These are phyloP conservation scores for Mentha longifolia DNA, from an alignment of 257 asterid species.

Conservation along the genomic window DNA sequence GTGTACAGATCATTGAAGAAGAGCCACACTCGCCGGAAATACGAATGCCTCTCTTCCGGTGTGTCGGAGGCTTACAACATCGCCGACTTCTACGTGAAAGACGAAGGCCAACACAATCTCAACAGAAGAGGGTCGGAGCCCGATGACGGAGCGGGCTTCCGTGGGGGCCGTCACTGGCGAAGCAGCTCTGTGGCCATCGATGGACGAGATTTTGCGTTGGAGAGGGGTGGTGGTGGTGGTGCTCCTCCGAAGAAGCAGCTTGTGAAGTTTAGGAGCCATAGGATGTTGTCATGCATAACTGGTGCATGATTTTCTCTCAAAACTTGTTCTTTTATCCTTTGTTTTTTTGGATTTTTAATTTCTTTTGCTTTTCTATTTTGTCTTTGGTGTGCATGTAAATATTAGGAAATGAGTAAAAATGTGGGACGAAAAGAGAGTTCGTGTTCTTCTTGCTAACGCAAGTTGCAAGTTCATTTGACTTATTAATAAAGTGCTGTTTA, in stretches of 20 bases:
- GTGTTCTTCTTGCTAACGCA: conserved; percentile 23
- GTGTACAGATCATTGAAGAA: conserved; percentile 61
- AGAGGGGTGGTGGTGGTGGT: not conserved
- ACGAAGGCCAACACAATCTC: conserved; percentile 20
- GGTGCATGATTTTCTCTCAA: conserved; percentile 38
- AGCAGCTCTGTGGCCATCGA: conserved; percentile 46
- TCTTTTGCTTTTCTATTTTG: not conserved
- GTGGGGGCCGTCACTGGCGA: conserved; percentile 45
- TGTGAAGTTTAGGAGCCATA: conserved; percentile 57
- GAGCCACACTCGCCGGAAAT: conserved; percentile 54
- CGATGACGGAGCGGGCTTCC: conserved; percentile 8
- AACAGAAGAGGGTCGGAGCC: conserved; percentile 18
- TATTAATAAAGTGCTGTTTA: not conserved
- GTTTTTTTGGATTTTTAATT: not conserved
- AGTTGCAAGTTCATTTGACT: conserved; percentile 9
- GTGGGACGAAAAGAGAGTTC: not conserved
- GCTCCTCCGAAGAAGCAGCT: conserved; percentile 42
- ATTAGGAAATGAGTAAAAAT: conserved; percentile 21
- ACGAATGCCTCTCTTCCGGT: conserved; percentile 60
- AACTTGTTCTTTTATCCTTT: not conserved
- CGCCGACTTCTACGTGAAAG: conserved; percentile 48
- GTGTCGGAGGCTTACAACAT: conserved; percentile 40
- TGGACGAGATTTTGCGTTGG: conserved; percentile 34
- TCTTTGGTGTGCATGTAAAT: conserved; percentile 32
- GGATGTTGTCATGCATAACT: conserved; percentile 60